Percentiles rank a stretch among this genome's conserved stretches.
phyloP scores from a whole-genome alignment of 164 flowering plant species.

The Euptelea pleiosperma region DNA sequence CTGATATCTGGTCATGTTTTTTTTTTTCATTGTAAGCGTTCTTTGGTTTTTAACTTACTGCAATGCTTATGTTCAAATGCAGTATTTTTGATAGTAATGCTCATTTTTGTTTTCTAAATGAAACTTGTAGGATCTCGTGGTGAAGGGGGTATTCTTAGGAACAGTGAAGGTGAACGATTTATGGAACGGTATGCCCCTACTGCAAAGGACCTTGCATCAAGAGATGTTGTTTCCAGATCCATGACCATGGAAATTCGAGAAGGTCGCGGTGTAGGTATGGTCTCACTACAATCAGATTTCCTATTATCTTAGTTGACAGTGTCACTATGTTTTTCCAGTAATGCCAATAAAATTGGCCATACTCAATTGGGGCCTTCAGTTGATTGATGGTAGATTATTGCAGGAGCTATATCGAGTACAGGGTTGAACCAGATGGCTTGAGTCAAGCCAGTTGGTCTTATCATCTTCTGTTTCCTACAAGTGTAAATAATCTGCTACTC shows the following conservation, averaged over 20 bases:
- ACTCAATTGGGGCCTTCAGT: neutral
- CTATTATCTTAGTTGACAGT: neutral
- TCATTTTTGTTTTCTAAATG: conserved; percentile 8
- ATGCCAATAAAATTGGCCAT: neutral
- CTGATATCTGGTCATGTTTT: neutral
- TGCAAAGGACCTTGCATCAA: conserved; percentile 99
- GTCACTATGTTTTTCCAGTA: neutral
- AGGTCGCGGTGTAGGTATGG: conserved; percentile 99
- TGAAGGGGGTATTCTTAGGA: conserved; percentile 97
- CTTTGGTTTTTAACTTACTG: neutral
- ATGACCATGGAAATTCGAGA: conserved; percentile 99
- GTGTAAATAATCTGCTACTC: too few species aligned
- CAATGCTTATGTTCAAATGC: neutral
- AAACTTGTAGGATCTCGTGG: conserved; percentile 83
- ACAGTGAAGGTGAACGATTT: conserved; percentile 99
- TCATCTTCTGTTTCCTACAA: too few species aligned
- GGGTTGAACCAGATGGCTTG: too few species aligned
- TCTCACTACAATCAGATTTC: neutral
- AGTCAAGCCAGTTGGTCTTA: too few species aligned
- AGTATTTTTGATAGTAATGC: too few species aligned
- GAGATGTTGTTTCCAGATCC: conserved; percentile 99
- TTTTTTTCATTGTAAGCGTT: neutral
- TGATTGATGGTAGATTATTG: neutral
- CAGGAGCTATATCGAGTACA: too few species aligned
- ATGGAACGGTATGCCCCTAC: conserved; percentile 99